These are phyloP conservation scores for Chlorophyllum brunneum DNA, from an alignment of 768 basidiomycete species.

Conservation along the genomic window DNA sequence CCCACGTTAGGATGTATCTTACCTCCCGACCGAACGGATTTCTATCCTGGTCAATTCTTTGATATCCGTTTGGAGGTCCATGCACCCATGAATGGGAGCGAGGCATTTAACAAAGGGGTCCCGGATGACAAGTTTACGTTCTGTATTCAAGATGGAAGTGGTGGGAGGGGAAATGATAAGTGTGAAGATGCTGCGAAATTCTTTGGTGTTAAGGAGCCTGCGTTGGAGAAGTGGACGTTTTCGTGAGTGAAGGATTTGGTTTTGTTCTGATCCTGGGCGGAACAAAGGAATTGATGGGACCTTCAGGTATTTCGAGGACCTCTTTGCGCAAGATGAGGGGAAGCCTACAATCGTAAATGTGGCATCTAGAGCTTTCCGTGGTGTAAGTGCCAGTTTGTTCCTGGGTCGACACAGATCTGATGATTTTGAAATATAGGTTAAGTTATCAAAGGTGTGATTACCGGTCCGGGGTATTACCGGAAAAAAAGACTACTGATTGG, in stretches of 20 bases:
- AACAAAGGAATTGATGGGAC: not conserved
- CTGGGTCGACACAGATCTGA: too few species aligned
- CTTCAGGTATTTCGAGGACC: conserved; percentile 37
- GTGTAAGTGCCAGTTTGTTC: conserved; percentile 21
- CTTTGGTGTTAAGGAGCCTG: conserved; percentile 29
- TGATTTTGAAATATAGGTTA: too few species aligned
- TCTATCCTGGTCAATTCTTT: conserved; percentile 38
- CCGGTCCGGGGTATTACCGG: too few species aligned
- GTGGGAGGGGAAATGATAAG: conserved; percentile 24
- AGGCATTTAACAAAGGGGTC: conserved; percentile 30
- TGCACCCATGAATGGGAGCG: conserved; percentile 36
- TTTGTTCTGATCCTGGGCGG: not conserved
- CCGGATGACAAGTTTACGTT: conserved; percentile 37
- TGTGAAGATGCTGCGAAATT: conserved; percentile 33
- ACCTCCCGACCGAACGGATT: conserved; percentile 42
- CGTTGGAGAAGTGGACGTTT: conserved; percentile 39
- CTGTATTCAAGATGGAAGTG: too few species aligned
- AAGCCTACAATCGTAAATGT: conserved; percentile 33
- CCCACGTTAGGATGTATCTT: conserved; percentile 39
- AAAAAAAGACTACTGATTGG: not conserved
- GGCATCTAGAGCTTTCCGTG: conserved; percentile 40
- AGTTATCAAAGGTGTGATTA: too few species aligned
- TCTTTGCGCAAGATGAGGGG: conserved; percentile 36
- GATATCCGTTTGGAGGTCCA: conserved; percentile 41
- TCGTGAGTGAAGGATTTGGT: conserved; percentile 26